Evolutionary conservation across 306 rosid genomes (phyloP).

Genomic region (Trifolium dubium): DNA sequence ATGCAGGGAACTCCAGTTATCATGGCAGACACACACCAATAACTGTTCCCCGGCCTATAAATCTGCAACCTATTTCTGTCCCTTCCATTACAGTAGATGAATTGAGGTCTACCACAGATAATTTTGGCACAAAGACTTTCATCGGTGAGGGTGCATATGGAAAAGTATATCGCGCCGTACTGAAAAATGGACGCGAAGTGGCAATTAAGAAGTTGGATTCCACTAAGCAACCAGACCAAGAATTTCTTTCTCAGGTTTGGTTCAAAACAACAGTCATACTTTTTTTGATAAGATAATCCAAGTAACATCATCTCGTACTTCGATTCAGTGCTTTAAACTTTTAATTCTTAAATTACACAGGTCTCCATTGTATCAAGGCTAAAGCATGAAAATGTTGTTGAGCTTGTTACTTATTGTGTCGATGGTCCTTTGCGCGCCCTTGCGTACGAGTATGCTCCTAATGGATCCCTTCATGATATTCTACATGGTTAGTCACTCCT

Average conservation of each 20-base stretch:
- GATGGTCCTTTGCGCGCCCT: slow-evolving; percentile 78
- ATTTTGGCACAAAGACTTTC: slow-evolving; percentile 65
- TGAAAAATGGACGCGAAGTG: slow-evolving; percentile 60
- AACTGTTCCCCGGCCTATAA: slow-evolving; percentile 39
- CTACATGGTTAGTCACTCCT: slow-evolving; percentile 63
- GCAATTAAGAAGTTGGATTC: slow-evolving; percentile 83
- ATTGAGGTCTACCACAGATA: slow-evolving; percentile 68
- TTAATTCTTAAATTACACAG: slow-evolving; percentile 38
- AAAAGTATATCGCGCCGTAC: slow-evolving; percentile 63
- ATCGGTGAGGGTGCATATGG: slow-evolving; percentile 90
- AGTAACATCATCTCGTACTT: neutral
- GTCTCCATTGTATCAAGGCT: slow-evolving; percentile 86
- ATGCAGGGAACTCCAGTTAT: slow-evolving; percentile 56
- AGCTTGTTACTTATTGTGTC: slow-evolving; percentile 70
- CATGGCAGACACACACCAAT: slow-evolving; percentile 50
- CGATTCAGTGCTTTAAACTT: neutral
- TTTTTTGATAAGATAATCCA: neutral
- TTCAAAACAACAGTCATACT: neutral
- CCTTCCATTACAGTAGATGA: slow-evolving; percentile 73
- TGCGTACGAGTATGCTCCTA: slow-evolving; percentile 75
- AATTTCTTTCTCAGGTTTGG: slow-evolving; percentile 78
- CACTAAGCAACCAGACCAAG: slow-evolving; percentile 71
- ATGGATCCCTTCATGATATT: slow-evolving; percentile 82
- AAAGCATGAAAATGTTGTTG: slow-evolving; percentile 66
- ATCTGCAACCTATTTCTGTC: slow-evolving; percentile 68